These are phyloP conservation scores for Patellaria atrata DNA, from an alignment of 495 filamentous ascomycete species.

Conservation along the genomic window DNA sequence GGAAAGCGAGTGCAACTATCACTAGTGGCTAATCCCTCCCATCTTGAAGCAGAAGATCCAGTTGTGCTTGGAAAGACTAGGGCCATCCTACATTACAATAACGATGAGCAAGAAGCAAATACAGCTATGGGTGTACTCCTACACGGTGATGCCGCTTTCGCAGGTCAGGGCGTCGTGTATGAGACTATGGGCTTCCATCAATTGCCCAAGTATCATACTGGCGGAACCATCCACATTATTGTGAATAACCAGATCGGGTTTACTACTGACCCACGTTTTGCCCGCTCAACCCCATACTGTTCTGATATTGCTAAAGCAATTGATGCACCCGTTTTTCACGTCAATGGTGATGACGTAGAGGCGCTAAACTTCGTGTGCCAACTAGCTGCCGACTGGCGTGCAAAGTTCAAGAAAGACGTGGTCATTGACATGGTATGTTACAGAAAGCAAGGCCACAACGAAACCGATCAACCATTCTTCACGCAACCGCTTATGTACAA, in stretches of 20 bases:
- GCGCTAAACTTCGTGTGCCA: conserved; percentile 98
- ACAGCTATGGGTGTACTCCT: conserved; percentile 91
- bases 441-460: conserved; percentile 97
- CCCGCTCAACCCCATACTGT: conserved; percentile 95
- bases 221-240: conserved; percentile 91
- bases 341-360: conserved; percentile 96
- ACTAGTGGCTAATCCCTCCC: conserved; percentile 93
- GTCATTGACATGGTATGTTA: conserved; percentile 98
- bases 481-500: conserved; percentile 99
- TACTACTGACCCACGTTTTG: conserved; percentile 96
- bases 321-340: conserved; percentile 96
- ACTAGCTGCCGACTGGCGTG: conserved; percentile 90
- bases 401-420: conserved; percentile 92
- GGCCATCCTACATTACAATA: conserved; percentile 97
- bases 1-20: conserved; percentile 98
- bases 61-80: conserved; percentile 95
- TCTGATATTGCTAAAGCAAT: conserved; percentile 98
- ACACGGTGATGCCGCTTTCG: conserved; percentile 95
- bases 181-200: conserved; percentile 97
- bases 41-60: conserved; percentile 95
- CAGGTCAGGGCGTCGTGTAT: conserved; percentile 91
- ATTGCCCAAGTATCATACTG: conserved; percentile 88
- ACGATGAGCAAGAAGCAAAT: conserved; percentile 73
- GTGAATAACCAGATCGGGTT: conserved; percentile 99
- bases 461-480: conserved; percentile 98